A percentile compares a stretch with the other conserved stretches of the same genome.
These are phyloP conservation scores for Solanum lycopersicoides DNA, from an alignment of 257 asterid species.

Conservation along the genomic window DNA sequence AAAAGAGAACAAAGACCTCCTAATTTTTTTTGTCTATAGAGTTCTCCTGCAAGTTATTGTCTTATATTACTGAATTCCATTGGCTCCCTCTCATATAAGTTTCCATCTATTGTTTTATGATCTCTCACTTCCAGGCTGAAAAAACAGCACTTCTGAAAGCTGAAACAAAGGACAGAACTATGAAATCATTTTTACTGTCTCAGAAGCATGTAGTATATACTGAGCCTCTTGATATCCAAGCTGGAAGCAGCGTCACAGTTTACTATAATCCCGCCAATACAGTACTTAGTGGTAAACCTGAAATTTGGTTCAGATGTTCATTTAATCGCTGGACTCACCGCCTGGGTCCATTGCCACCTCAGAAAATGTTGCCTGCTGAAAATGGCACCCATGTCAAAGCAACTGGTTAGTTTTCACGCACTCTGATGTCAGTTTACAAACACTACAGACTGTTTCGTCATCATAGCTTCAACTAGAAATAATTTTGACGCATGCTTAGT, in stretches of 20 bases:
- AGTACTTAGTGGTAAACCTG: conserved; percentile 78
- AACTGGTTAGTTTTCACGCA: conserved; percentile 40
- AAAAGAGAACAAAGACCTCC: background rate
- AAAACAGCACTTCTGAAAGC: conserved; percentile 66
- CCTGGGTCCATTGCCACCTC: conserved; percentile 78
- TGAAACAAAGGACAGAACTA: conserved; percentile 63
- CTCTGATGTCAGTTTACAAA: background rate
- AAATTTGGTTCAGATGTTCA: conserved; percentile 95
- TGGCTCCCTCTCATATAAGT: background rate
- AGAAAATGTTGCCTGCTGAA: conserved; percentile 65
- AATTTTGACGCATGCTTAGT: background rate
- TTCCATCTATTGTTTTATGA: background rate
- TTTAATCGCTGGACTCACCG: conserved; percentile 97
- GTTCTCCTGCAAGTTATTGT: background rate
- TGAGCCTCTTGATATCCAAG: conserved; percentile 80
- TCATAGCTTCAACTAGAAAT: background rate
- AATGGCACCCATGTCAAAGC: conserved; percentile 67
- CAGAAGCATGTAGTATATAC: conserved; percentile 88
- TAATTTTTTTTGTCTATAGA: background rate
- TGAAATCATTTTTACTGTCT: conserved; percentile 70
- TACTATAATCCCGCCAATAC: conserved; percentile 86
- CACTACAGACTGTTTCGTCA: background rate
- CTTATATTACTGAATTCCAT: background rate
- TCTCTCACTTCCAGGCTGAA: conserved; percentile 47
- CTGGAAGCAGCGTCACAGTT: conserved; percentile 73